Conservation (phyloP, 306 rosid genomes). For the Castanospermum australe region DNA sequence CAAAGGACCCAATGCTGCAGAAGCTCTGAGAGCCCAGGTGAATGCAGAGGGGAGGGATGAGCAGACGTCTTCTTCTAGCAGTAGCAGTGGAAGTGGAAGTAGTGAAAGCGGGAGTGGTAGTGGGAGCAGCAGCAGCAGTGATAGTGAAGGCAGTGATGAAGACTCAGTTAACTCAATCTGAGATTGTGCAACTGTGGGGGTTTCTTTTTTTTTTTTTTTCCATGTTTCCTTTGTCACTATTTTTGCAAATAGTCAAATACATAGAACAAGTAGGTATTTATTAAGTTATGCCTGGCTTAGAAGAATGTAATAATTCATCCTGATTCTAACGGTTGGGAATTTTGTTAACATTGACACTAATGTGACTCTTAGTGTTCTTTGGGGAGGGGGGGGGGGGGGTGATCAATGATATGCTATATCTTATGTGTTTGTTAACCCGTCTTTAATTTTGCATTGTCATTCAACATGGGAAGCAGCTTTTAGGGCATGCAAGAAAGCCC, state of each 20-base stretch:
- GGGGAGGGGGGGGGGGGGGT: too few species aligned
- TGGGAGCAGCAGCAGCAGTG: conserved; percentile 74
- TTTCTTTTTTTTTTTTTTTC: neutral
- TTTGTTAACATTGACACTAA: neutral
- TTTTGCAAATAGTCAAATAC: conserved; percentile 6
- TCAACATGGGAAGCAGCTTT: neutral
- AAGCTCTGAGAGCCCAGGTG: conserved; percentile 75
- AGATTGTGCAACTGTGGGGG: conserved; percentile 15
- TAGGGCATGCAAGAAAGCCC: neutral
- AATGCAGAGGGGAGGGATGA: conserved; percentile 68
- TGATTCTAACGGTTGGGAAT: conserved; percentile 8
- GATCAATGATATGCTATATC: neutral
- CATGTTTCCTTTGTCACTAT: neutral
- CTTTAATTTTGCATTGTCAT: neutral
- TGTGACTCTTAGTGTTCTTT: neutral
- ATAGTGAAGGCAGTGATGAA: conserved; percentile 79
- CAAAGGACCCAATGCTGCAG: conserved; percentile 88
- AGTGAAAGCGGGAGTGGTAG: conserved; percentile 54
- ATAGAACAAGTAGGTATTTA: neutral
- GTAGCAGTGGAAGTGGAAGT: conserved; percentile 75
- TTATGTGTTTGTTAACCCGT: neutral
- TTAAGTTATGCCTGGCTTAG: conserved; percentile 13
- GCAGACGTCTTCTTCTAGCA: conserved; percentile 72
- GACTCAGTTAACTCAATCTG: conserved; percentile 79
- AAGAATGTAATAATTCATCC: conserved; percentile 10